A percentile compares a stretch with the other conserved stretches of the same genome.
phyloP scores from a whole-genome alignment of 2,329 filamentous ascomycete genomes.

The Penicillium capsulatum region DNA sequence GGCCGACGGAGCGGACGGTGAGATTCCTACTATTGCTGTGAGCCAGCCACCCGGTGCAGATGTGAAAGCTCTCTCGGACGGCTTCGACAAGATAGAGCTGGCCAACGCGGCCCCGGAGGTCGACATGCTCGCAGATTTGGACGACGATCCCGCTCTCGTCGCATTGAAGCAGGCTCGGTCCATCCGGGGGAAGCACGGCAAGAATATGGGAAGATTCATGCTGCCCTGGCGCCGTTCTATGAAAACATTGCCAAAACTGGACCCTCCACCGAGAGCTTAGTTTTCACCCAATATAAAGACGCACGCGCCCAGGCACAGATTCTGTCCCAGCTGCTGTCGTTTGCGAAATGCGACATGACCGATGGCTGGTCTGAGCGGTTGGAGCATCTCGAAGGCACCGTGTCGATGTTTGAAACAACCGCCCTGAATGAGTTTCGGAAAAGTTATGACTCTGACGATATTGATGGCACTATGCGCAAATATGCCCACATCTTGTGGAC shows the following conservation, averaged over 20 bases:
- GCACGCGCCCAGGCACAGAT: conserved; percentile 89
- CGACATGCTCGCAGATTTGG: conserved; percentile 39
- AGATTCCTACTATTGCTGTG: conserved; percentile 14
- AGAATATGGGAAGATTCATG: conserved; percentile 87
- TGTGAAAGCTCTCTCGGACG: conserved; percentile 53
- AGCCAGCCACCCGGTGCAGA: conserved; percentile 17
- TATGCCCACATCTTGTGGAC: conserved; percentile 82
- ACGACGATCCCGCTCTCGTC: conserved; percentile 62
- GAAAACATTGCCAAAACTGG: conserved; percentile 69
- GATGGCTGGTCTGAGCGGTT: conserved; percentile 68
- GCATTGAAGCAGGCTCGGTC: conserved; percentile 70
- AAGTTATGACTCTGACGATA: conserved; percentile 82
- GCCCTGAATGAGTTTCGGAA: conserved; percentile 89
- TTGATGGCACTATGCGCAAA: conserved; percentile 80
- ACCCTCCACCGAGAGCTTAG: conserved; percentile 68
- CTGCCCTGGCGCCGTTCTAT: conserved; percentile 84
- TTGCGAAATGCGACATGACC: conserved; percentile 75
- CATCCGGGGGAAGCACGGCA: conserved; percentile 79
- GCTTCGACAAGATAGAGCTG: conserved; percentile 74
- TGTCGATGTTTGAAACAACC: conserved; percentile 81
- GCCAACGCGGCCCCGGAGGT: conserved; percentile 33
- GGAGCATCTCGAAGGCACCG: conserved; percentile 68
- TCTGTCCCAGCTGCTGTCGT: conserved; percentile 72
- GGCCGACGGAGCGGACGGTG: conserved; percentile 14
- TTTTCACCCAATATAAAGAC: conserved; percentile 83